Conservation (phyloP, 768 basidiomycete species). For the Trametes villosa region DNA sequence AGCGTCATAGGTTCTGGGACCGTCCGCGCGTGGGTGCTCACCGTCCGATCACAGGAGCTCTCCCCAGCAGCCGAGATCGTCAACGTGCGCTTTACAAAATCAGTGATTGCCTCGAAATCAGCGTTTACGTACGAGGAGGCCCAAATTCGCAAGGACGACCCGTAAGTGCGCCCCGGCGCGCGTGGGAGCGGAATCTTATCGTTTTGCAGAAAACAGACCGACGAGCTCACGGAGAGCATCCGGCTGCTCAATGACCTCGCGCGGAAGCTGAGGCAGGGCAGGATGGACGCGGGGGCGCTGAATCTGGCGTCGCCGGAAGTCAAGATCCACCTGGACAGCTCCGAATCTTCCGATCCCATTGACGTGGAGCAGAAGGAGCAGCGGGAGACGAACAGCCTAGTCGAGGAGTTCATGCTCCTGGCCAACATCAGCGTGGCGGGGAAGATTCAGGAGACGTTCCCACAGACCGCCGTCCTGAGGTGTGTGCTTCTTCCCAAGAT, state of each 20-base stretch:
- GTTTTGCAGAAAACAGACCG: constrained; percentile 63
- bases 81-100: constrained; percentile 90
- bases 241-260: constrained; percentile 89
- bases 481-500: constrained; percentile 34
- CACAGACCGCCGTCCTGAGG: constrained; percentile 93
- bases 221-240: constrained; percentile 83
- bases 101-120: constrained; percentile 94
- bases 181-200: constrained; percentile 7
- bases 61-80: constrained; percentile 88
- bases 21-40: constrained; percentile 6
- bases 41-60: constrained; percentile 68
- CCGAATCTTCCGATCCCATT: constrained; percentile 93
- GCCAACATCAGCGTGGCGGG: constrained; percentile 94
- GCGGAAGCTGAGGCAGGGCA: constrained; percentile 76
- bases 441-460: constrained; percentile 93
- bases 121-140: constrained; percentile 98
- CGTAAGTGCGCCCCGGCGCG: constrained; percentile 51
- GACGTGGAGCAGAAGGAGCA: constrained; percentile 96
- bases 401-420: constrained; percentile 99
- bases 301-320: constrained; percentile 98
- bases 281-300: constrained; percentile 96
- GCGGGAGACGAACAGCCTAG: constrained; percentile 92
- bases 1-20: constrained; percentile 20
- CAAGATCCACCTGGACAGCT: constrained; percentile 92
- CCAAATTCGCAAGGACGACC: constrained; percentile 90